These are phyloP conservation scores for Daldinia decipiens DNA, from an alignment of 495 filamentous ascomycete species.

Conservation along the genomic window DNA sequence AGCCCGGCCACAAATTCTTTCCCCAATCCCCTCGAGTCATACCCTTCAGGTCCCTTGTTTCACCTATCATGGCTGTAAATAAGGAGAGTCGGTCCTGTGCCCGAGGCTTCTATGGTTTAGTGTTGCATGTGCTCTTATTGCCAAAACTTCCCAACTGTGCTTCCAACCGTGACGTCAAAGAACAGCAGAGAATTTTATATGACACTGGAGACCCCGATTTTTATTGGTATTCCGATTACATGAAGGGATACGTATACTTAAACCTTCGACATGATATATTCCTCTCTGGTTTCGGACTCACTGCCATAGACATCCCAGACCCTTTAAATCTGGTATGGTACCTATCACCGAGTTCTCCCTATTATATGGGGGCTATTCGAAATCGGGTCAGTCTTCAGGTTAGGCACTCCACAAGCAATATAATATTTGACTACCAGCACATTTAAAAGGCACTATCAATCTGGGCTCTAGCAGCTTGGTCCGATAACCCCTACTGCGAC, in stretches of 20 bases:
- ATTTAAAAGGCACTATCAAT: background rate
- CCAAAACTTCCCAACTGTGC: no score
- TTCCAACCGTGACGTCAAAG: no score
- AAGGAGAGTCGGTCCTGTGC: slow-evolving; percentile 15
- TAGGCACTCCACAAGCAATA: no score
- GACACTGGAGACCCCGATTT: no score
- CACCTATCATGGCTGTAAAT: slow-evolving; percentile 6
- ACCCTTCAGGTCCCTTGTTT: slow-evolving; percentile 18
- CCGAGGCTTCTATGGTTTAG: background rate
- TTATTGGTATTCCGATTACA: no score
- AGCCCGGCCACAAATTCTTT: no score
- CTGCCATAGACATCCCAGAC: no score
- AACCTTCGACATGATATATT: background rate
- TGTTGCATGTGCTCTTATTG: background rate
- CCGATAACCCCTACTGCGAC: no score
- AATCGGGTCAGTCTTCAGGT: background rate
- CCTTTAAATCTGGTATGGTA: no score
- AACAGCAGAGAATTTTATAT: background rate
- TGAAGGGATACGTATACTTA: background rate
- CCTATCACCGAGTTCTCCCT: no score
- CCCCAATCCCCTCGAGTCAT: background rate
- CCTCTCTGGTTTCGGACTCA: background rate
- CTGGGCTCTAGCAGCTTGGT: background rate
- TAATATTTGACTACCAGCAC: no score
- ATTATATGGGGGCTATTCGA: background rate